phyloP scores from a whole-genome alignment of 2,329 filamentous ascomycete species.

The Chaetomium globosum region DNA sequence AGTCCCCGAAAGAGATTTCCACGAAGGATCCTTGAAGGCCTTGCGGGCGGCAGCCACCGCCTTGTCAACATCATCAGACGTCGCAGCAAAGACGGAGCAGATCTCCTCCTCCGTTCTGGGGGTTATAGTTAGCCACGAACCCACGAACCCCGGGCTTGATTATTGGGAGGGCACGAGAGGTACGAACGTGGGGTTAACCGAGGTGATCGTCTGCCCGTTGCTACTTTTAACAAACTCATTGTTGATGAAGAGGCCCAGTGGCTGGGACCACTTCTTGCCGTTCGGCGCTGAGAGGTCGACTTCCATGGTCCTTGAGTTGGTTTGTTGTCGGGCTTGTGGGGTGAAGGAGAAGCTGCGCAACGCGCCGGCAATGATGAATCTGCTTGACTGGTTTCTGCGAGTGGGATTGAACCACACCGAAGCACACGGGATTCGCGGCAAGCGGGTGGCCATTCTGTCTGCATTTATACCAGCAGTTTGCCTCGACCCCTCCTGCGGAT shows the following conservation, averaged over 20 bases:
- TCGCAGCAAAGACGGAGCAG: slow-evolving; percentile 69
- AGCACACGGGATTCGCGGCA: slow-evolving; percentile 14
- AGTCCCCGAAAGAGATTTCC: slow-evolving; percentile 68
- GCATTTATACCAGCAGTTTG: slow-evolving; percentile 2
- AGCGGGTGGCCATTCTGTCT: slow-evolving; percentile 30
- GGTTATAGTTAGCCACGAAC: background rate
- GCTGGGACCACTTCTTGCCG: slow-evolving; percentile 70
- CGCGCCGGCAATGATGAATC: background rate
- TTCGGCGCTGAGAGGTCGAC: slow-evolving; percentile 74
- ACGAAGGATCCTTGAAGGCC: slow-evolving; percentile 67
- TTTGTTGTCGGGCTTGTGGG: slow-evolving; percentile 17
- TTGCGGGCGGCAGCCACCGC: slow-evolving; percentile 70
- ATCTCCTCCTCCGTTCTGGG: slow-evolving; percentile 65
- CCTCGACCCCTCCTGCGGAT: slow-evolving; percentile 26
- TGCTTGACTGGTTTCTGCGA: slow-evolving; percentile 1
- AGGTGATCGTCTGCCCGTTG: slow-evolving; percentile 64
- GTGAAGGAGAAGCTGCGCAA: slow-evolving; percentile 29
- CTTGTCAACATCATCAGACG: slow-evolving; percentile 65
- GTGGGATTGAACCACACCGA: slow-evolving; percentile 5
- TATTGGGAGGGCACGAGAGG: background rate
- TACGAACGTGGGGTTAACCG: slow-evolving; percentile 69
- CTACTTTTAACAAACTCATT: slow-evolving; percentile 74
- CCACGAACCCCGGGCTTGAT: too few species aligned
- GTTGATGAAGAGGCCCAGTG: slow-evolving; percentile 79
- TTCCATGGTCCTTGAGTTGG: slow-evolving; percentile 37